phyloP scores from a whole-genome alignment of 352 stramenopile species.

The Lagenidium giganteum region DNA sequence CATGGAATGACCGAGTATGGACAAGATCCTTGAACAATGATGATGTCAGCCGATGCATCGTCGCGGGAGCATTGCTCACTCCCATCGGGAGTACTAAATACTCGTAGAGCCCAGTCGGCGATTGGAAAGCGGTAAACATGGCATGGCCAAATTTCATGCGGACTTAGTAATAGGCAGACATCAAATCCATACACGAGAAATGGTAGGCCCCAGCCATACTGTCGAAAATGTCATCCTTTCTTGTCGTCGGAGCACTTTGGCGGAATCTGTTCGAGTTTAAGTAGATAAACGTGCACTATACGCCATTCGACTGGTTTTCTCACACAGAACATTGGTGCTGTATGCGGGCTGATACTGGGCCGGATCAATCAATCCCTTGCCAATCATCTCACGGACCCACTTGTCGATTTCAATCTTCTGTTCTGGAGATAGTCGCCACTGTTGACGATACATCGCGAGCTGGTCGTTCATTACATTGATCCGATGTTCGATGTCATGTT shows the following conservation, averaged over 20 bases:
- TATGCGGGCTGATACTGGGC: slow-evolving; percentile 17
- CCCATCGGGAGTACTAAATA: slow-evolving; percentile 18
- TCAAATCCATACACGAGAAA: slow-evolving; percentile 19
- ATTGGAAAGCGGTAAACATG: slow-evolving; percentile 15
- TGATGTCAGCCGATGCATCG: too few relatives aligned
- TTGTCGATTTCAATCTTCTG: slow-evolving; percentile 10
- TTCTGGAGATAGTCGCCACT: slow-evolving; percentile 14
- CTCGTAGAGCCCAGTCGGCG: slow-evolving; percentile 17
- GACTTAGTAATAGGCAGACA: slow-evolving; percentile 20
- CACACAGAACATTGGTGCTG: slow-evolving; percentile 20
- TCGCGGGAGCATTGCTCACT: slow-evolving; percentile 7
- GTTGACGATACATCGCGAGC: slow-evolving; percentile 6
- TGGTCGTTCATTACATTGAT: slow-evolving; percentile 5
- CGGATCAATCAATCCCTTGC: slow-evolving; percentile 8
- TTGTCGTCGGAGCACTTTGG: slow-evolving; percentile 13
- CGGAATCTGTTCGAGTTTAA: slow-evolving; percentile 8
- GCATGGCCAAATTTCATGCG: slow-evolving; percentile 16
- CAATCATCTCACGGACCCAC: slow-evolving; percentile 5
- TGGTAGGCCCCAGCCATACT: slow-evolving; percentile 14
- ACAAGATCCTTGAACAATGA: too few relatives aligned
- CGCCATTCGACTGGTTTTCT: slow-evolving; percentile 21
- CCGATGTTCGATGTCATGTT: too few relatives aligned
- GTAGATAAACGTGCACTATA: slow-evolving; percentile 24
- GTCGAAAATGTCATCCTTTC: slow-evolving; percentile 22
- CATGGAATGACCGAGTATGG: too few relatives aligned